Conservation (phyloP, 2,329 filamentous ascomycete genomes). For the Paramyrothecium sp. region DNA sequence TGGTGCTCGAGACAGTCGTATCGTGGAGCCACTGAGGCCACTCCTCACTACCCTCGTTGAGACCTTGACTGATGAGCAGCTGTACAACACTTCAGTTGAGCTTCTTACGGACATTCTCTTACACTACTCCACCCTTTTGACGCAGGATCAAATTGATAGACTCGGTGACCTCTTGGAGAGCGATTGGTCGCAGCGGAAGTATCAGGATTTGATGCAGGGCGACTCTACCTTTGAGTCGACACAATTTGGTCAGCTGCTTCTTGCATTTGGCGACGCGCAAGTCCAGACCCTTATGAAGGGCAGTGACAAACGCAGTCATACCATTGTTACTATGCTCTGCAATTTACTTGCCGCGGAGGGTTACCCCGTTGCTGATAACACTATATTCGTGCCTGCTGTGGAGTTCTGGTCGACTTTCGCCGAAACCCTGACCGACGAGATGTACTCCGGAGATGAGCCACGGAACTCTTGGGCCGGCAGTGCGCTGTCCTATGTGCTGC, state of each 20-base stretch:
- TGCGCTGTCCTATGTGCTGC: conserved; percentile 59
- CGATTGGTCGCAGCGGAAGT: conserved; percentile 55
- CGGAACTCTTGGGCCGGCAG: conserved; percentile 54
- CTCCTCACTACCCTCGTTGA: conserved; percentile 60
- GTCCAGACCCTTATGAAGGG: conserved; percentile 58
- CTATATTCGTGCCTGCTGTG: conserved; percentile 69
- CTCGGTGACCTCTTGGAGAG: conserved; percentile 61
- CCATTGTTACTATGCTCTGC: conserved; percentile 58
- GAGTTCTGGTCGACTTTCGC: conserved; percentile 82
- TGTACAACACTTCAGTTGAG: conserved; percentile 62
- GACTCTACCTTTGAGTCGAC: conserved; percentile 63
- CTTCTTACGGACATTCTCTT: conserved; percentile 64
- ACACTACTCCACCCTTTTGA: conserved; percentile 64
- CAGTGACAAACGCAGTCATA: conserved; percentile 46
- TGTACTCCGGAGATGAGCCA: conserved; percentile 48
- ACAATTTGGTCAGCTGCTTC: conserved; percentile 65
- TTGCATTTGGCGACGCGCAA: conserved; percentile 68
- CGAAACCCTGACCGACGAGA: conserved; percentile 62
- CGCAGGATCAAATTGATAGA: conserved; percentile 53
- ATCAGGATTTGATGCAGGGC: conserved; percentile 53
- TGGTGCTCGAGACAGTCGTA: conserved; percentile 53
- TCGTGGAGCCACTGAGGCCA: conserved; percentile 57
- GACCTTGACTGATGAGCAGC: conserved; percentile 56
- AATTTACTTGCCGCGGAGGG: conserved; percentile 66
- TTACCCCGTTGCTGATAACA: conserved; percentile 69